Evolutionary conservation across 257 asterid genomes (phyloP).

Genomic region (Rhazya stricta): DNA sequence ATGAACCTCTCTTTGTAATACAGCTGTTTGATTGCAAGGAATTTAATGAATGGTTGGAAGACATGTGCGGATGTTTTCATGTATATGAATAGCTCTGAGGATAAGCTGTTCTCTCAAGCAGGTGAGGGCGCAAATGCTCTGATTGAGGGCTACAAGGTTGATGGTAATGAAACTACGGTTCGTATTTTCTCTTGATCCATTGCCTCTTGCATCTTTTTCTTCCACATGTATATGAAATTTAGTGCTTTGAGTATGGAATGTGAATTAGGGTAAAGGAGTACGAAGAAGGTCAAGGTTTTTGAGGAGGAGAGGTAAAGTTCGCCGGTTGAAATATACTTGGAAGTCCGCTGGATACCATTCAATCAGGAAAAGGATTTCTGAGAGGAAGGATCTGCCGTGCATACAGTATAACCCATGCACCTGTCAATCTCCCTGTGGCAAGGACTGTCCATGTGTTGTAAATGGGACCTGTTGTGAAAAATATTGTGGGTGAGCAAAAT

Average conservation of each 20-base stretch:
- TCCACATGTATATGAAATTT: background rate
- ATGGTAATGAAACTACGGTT: conserved; percentile 64
- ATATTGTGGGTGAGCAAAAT: conserved; percentile 80
- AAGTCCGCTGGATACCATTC: conserved; percentile 91
- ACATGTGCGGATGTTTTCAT: conserved; percentile 73
- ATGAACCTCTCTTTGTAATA: conserved; percentile 27
- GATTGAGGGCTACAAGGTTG: conserved; percentile 61
- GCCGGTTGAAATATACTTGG: conserved; percentile 86
- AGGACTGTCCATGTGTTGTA: conserved; percentile 77
- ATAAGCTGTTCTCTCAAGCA: conserved; percentile 38
- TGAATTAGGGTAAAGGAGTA: conserved; percentile 64
- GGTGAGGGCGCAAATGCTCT: conserved; percentile 45
- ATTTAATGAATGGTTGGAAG: conserved; percentile 79
- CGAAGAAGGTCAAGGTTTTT: conserved; percentile 85
- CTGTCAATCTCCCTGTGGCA: conserved; percentile 87
- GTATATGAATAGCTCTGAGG: conserved; percentile 68
- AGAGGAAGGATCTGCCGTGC: conserved; percentile 87
- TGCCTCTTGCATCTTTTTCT: conserved; percentile 10
- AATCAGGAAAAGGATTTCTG: conserved; percentile 80
- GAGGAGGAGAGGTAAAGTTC: conserved; percentile 85
- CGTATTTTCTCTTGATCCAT: conserved; percentile 29
- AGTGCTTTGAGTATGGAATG: conserved; percentile 12
- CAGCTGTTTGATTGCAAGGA: conserved; percentile 97
- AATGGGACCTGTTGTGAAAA: conserved; percentile 93
- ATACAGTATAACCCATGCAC: conserved; percentile 93